These are phyloP conservation scores for Chaetomium fimeti DNA, from an alignment of 495 filamentous ascomycete genomes.

Conservation along the genomic window DNA sequence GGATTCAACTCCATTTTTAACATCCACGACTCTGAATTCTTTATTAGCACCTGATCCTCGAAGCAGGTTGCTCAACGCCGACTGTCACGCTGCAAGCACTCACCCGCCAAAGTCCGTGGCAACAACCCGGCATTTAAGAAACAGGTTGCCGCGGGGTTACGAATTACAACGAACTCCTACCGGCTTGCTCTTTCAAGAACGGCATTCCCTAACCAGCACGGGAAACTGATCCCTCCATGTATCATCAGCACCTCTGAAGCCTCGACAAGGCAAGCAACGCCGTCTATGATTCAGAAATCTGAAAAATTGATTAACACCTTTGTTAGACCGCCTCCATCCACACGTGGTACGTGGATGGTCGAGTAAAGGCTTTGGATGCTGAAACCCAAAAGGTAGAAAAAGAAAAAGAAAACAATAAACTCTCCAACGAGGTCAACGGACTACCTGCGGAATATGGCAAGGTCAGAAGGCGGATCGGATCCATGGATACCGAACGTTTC, in stretches of 20 bases:
- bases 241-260: background rate
- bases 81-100: no score
- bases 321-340: background rate
- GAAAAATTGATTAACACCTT: background rate
- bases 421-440: no score
- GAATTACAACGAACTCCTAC: background rate
- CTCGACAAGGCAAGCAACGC: background rate
- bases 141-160: no score
- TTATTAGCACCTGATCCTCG: conserved; percentile 24
- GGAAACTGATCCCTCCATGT: background rate
- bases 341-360: background rate
- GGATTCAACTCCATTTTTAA: conserved; percentile 36
- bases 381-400: no score
- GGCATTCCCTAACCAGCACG: background rate
- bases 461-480: no score
- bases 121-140: no score
- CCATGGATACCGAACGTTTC: no score
- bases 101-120: no score
- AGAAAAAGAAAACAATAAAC: no score
- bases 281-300: background rate
- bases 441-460: no score
- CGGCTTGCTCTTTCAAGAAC: background rate
- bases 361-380: background rate
- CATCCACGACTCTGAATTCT: conserved; percentile 30
- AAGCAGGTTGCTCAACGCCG: background rate